Percentiles rank a stretch among this genome's conserved stretches.
phyloP scores from a whole-genome alignment of 208 protist species.

The Wallacemonas sp. region DNA sequence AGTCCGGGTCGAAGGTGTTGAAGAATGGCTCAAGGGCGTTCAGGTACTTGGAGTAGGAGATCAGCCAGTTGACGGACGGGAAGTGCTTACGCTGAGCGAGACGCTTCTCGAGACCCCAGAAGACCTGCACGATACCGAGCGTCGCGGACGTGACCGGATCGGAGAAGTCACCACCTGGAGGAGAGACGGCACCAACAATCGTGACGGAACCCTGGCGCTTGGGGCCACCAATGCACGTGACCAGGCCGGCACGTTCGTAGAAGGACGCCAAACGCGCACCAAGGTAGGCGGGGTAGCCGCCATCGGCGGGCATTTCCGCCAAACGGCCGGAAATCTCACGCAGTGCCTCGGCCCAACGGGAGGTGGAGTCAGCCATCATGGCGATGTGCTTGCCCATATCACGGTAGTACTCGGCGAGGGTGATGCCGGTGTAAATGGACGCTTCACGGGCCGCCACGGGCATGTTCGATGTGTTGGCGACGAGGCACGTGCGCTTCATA shows the following conservation, averaged over 20 bases:
- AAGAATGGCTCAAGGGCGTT: slow-evolving; percentile 98
- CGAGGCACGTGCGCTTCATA: slow-evolving; percentile 99
- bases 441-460: slow-evolving; percentile 99
- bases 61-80: slow-evolving; percentile 99
- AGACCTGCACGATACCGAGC: slow-evolving; percentile 99
- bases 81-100: slow-evolving; percentile 99
- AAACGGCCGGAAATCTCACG: slow-evolving; percentile 99
- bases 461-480: slow-evolving; percentile 99
- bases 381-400: slow-evolving; percentile 99
- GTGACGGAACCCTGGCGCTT: slow-evolving; percentile 98
- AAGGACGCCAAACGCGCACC: slow-evolving; percentile 99
- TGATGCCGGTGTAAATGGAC: slow-evolving; percentile 99
- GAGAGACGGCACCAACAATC: slow-evolving; percentile 99
- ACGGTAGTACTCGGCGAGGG: slow-evolving; percentile 99
- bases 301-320: slow-evolving; percentile 99
- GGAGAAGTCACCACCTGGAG: slow-evolving; percentile 99
- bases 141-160: slow-evolving; percentile 99
- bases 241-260: slow-evolving; percentile 98
- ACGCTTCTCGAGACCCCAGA: slow-evolving; percentile 99
- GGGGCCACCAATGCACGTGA: slow-evolving; percentile 96
- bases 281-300: slow-evolving; percentile 99
- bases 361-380: slow-evolving; percentile 99
- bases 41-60: slow-evolving; percentile 99
- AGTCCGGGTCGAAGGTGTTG: slow-evolving; percentile 95
- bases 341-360: slow-evolving; percentile 99